phyloP scores from a whole-genome alignment of 352 stramenopile species.

The Phytophthora sp. region DNA sequence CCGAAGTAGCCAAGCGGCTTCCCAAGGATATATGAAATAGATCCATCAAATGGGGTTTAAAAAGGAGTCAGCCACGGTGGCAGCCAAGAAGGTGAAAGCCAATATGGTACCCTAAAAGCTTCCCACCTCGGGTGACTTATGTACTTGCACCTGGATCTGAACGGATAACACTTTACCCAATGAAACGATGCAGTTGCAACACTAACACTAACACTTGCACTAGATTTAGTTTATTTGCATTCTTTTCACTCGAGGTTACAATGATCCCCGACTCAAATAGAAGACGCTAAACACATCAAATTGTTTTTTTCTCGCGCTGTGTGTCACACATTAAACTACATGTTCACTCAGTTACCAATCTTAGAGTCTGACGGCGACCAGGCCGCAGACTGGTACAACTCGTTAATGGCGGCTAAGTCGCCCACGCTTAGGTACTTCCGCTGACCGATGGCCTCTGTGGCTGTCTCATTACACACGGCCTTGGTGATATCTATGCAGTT shows the following conservation, averaged over 20 bases:
- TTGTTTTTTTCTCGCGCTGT: slow-evolving; percentile 19
- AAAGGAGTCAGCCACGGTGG: too few species aligned
- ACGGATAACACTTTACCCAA: neutral
- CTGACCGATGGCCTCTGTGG: slow-evolving; percentile 69
- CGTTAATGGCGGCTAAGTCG: slow-evolving; percentile 55
- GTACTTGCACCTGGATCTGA: neutral
- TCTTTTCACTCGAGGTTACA: too few species aligned
- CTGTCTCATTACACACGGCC: slow-evolving; percentile 57
- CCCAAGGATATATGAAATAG: neutral
- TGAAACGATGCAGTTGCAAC: neutral
- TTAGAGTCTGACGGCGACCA: slow-evolving; percentile 38
- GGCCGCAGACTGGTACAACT: slow-evolving; percentile 40
- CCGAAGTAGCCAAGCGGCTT: neutral
- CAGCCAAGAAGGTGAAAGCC: neutral
- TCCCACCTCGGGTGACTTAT: neutral
- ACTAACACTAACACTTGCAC: slow-evolving; percentile 14
- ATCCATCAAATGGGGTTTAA: too few species aligned
- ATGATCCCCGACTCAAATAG: slow-evolving; percentile 21
- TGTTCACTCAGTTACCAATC: slow-evolving; percentile 28
- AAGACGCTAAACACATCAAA: slow-evolving; percentile 36
- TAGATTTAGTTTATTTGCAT: slow-evolving; percentile 36
- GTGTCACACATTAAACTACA: slow-evolving; percentile 22
- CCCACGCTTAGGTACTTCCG: slow-evolving; percentile 57
- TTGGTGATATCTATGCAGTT: slow-evolving; percentile 67
- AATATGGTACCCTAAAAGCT: slow-evolving; percentile 1